Conservation (phyloP, 2,329 filamentous ascomycete species). For the Daldinia sp. region DNA sequence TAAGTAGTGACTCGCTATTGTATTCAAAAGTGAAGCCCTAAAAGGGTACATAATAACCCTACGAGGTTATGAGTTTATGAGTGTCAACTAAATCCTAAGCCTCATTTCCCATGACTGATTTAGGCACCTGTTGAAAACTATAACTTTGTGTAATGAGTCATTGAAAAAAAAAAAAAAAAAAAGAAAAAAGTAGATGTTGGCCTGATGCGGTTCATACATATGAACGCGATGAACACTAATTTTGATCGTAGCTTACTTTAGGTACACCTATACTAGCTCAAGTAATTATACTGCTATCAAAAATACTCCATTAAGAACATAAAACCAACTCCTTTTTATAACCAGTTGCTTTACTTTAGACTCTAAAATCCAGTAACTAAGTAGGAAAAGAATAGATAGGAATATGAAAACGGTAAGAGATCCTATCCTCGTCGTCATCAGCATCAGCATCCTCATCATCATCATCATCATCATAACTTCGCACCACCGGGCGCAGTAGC, state of each 20-base stretch:
- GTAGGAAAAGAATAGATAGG: background rate
- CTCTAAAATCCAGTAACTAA: background rate
- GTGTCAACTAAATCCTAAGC: background rate
- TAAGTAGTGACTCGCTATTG: background rate
- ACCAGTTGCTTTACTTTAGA: background rate
- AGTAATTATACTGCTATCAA: background rate
- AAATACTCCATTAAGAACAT: background rate
- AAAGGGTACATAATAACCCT: background rate
- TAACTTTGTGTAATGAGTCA: background rate
- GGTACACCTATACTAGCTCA: background rate
- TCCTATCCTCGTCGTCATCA: no score
- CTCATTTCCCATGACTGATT: background rate
- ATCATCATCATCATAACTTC: constrained; percentile 24
- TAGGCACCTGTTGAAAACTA: background rate
- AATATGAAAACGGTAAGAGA: background rate
- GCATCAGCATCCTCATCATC: no score
- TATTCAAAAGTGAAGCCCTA: background rate
- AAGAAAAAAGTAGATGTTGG: background rate
- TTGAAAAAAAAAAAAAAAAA: constrained; percentile 1
- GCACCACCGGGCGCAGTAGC: background rate
- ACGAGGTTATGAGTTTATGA: background rate
- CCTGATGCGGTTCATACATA: background rate
- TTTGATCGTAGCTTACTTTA: background rate
- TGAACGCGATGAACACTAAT: background rate
- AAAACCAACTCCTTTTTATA: no score